A percentile compares a stretch with the other conserved stretches of the same genome.
These are phyloP conservation scores for Azolla pinnata DNA, from an alignment of 75 land plant genomes.

Conservation along the genomic window DNA sequence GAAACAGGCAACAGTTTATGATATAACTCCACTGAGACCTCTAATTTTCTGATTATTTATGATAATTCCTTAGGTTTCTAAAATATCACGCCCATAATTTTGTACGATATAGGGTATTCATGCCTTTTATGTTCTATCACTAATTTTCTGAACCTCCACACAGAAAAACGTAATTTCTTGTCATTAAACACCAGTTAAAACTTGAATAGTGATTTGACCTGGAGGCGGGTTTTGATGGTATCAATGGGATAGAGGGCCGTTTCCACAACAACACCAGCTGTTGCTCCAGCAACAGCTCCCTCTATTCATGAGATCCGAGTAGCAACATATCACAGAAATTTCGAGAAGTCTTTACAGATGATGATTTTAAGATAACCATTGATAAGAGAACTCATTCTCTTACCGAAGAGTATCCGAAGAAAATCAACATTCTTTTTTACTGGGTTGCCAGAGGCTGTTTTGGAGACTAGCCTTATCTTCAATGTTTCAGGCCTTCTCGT, in stretches of 20 bases:
- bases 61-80: too few species aligned
- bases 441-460: neutral
- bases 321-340: conserved; percentile 10
- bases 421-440: neutral
- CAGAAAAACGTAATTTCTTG: too few species aligned
- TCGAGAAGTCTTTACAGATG: neutral
- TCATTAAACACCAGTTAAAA: too few species aligned
- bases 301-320: too few species aligned
- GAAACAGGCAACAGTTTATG: too few species aligned
- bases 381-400: neutral
- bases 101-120: too few species aligned
- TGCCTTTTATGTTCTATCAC: too few species aligned
- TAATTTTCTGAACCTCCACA: too few species aligned
- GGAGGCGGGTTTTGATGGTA: conserved; percentile 93
- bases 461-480: conserved; percentile 1
- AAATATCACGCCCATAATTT: too few species aligned
- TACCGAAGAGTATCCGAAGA: conserved; percentile 4
- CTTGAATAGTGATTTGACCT: conserved; percentile 45
- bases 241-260: conserved; percentile 86
- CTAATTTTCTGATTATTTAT: too few species aligned
- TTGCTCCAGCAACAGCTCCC: conserved; percentile 80
- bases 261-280: conserved; percentile 92
- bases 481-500: neutral
- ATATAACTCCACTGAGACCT: too few species aligned
- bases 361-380: neutral